phyloP scores from a whole-genome alignment of 768 basidiomycete genomes.

The Mycena kentingensis region DNA sequence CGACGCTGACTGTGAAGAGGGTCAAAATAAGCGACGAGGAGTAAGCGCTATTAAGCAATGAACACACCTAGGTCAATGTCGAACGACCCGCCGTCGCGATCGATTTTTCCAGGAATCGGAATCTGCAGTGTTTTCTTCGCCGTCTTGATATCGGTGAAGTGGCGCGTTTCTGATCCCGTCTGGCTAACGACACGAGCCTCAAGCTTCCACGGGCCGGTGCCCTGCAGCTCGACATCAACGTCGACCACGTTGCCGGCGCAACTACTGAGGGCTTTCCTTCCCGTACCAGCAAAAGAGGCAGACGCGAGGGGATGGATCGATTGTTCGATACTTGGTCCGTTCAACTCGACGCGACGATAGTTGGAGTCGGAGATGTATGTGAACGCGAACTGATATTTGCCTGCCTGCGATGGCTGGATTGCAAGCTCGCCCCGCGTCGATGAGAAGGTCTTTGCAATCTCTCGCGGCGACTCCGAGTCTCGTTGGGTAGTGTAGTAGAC shows the following conservation, averaged over 20 bases:
- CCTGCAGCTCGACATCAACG: slow-evolving; percentile 84
- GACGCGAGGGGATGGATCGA: slow-evolving; percentile 87
- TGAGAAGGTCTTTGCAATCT: slow-evolving; percentile 60
- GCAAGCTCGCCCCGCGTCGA: slow-evolving; percentile 79
- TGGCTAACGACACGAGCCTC: slow-evolving; percentile 82
- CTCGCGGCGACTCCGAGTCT: slow-evolving; percentile 63
- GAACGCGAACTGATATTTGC: slow-evolving; percentile 86
- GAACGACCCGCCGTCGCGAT: slow-evolving; percentile 71
- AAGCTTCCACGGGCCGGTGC: slow-evolving; percentile 88
- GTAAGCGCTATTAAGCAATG: neutral
- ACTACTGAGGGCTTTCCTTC: slow-evolving; percentile 63
- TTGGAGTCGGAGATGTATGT: slow-evolving; percentile 77
- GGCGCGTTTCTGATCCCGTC: slow-evolving; percentile 59
- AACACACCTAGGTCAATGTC: slow-evolving; percentile 72
- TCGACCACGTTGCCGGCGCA: slow-evolving; percentile 79
- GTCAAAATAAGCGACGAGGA: slow-evolving; percentile 14
- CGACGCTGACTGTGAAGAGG: slow-evolving; percentile 66
- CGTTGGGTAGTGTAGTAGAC: slow-evolving; percentile 77
- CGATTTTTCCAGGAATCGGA: slow-evolving; percentile 67
- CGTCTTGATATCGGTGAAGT: slow-evolving; percentile 55
- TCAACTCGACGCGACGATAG: slow-evolving; percentile 75
- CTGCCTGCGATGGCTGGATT: slow-evolving; percentile 85
- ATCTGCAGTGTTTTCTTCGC: slow-evolving; percentile 59
- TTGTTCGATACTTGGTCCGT: slow-evolving; percentile 81
- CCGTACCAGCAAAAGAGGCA: slow-evolving; percentile 64